Conservation (phyloP, 768 basidiomycete species). For the Suillus occidentalis region DNA sequence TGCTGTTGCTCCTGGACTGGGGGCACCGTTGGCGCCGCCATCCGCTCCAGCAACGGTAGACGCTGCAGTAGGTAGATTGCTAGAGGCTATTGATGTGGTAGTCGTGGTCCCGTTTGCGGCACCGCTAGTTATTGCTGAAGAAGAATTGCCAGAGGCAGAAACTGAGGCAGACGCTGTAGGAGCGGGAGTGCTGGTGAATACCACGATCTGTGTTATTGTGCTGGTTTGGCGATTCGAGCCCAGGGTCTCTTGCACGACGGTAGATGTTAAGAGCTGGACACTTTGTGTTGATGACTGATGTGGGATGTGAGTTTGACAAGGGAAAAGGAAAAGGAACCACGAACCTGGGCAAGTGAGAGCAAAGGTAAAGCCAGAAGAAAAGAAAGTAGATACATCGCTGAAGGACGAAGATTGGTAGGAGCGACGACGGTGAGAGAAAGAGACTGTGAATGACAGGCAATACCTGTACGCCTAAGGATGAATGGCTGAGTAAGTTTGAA, state of each 20-base stretch:
- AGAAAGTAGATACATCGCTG: slow-evolving; percentile 26
- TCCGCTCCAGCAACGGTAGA: slow-evolving; percentile 48
- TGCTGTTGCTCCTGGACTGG: slow-evolving; percentile 54
- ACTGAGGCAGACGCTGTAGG: slow-evolving; percentile 18
- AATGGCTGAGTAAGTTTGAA: background rate
- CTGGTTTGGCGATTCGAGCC: slow-evolving; percentile 42
- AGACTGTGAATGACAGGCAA: background rate
- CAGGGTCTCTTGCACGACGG: slow-evolving; percentile 23
- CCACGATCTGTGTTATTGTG: slow-evolving; percentile 41
- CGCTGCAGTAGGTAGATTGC: slow-evolving; percentile 61
- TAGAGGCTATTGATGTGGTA: slow-evolving; percentile 36
- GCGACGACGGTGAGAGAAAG: background rate
- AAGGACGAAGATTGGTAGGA: background rate
- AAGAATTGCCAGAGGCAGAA: slow-evolving; percentile 23
- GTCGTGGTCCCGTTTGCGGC: slow-evolving; percentile 32
- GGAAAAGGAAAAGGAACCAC: background rate
- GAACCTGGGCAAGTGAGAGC: slow-evolving; percentile 34
- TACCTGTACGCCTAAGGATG: background rate
- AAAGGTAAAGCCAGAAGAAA: slow-evolving; percentile 33
- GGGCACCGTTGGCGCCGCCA: slow-evolving; percentile 56
- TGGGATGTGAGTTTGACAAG: slow-evolving; percentile 9
- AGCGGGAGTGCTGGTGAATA: slow-evolving; percentile 47
- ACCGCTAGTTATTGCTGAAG: slow-evolving; percentile 17
- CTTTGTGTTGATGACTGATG: slow-evolving; percentile 16
- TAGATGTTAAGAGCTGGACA: slow-evolving; percentile 39